Base-by-base conservation (phyloP, 345 rosid genomes). In the Conringia planisiliqua region DNA sequence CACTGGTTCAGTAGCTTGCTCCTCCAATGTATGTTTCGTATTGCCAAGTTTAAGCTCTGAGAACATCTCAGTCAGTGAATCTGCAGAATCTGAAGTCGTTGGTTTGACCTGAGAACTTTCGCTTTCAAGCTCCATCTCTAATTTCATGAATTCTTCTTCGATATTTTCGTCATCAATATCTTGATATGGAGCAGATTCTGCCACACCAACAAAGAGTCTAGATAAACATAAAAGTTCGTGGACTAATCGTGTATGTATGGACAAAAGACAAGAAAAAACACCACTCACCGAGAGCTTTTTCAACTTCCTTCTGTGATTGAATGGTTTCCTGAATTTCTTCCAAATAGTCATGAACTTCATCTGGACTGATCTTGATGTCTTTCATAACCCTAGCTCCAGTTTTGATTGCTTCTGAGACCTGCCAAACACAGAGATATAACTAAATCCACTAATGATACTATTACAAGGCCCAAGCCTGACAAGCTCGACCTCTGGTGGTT, bases 321-420 rank as follows among this genome's bases (percentile, higher is more conserved):
- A 88, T 85, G 66, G 77, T 72, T 78, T 90, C 97, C 62, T 90
- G 88, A 18, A 94, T 79, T 79, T 89, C 91, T 72, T 87, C 96
- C 61, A 91, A 70, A 76, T 84, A 94, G 20, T 76, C 78, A 71
- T 94, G 86, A 64, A 91, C 89, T 72, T 94, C 97, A 69, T 90
- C 96, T 62, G 84, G 83, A 70, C 85, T 88, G 78, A 89, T 83
- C 81, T 73, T 83, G 71, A 81, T 84, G 70, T 84, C 82, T 77
- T 91, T 88, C 70, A 89, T 86, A 54, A 83, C 95, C 79, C 36
- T 89, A 40, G 90, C 92, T 73, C 97, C 98, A 44, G 89, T 85
- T 79, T 84, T 85, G 62, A 94, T 83, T 35, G 93, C 97, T 80
- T 89, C 97, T 29, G 90, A 72, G 50, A 91, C 97, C 96, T 94